A percentile compares a stretch with the other conserved stretches of the same genome.
Conservation (phyloP, 805 yeast species). For the Candida maesae region DNA sequence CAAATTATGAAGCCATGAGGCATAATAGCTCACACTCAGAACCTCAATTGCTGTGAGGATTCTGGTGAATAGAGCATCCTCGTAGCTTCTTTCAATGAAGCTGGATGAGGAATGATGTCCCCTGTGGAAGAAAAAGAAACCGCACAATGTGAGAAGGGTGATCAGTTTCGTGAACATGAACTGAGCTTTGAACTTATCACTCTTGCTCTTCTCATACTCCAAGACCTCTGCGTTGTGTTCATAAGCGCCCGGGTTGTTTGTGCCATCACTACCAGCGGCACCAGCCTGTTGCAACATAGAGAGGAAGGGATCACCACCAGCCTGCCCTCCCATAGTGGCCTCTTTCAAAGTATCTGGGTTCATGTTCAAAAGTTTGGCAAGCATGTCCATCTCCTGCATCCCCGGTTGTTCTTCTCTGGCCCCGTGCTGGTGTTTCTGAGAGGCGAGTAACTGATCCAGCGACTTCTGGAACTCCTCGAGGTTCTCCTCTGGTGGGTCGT, state of each 20-base stretch:
- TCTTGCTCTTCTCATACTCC: conserved; percentile 18
- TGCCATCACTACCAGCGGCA: not conserved
- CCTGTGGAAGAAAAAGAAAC: conserved; percentile 12
- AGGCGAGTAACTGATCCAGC: conserved; percentile 17
- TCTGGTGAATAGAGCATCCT: conserved; percentile 15
- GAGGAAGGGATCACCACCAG: conserved; percentile 13
- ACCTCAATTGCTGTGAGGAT: conserved; percentile 19
- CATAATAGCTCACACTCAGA: conserved; percentile 18
- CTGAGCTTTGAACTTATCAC: conserved; percentile 23
- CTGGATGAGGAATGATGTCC: conserved; percentile 12
- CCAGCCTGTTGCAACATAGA: conserved; percentile 13
- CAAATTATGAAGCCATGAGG: conserved; percentile 12
- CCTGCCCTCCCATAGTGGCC: not conserved
- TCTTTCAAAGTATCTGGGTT: conserved; percentile 1
- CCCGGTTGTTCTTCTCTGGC: not conserved
- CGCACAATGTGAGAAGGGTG: conserved; percentile 1
- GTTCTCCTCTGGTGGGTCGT: conserved; percentile 7
- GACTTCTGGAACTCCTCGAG: conserved; percentile 22
- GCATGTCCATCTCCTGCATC: conserved; percentile 6
- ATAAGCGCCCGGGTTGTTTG: not conserved
- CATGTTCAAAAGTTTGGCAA: conserved; percentile 7
- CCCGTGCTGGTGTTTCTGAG: conserved; percentile 7
- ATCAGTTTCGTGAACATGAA: conserved; percentile 19
- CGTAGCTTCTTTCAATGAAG: conserved; percentile 11
- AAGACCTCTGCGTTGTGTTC: conserved; percentile 6